These are phyloP conservation scores for Cunninghamia lanceolata DNA, from an alignment of 75 land plant genomes.

Conservation along the genomic window DNA sequence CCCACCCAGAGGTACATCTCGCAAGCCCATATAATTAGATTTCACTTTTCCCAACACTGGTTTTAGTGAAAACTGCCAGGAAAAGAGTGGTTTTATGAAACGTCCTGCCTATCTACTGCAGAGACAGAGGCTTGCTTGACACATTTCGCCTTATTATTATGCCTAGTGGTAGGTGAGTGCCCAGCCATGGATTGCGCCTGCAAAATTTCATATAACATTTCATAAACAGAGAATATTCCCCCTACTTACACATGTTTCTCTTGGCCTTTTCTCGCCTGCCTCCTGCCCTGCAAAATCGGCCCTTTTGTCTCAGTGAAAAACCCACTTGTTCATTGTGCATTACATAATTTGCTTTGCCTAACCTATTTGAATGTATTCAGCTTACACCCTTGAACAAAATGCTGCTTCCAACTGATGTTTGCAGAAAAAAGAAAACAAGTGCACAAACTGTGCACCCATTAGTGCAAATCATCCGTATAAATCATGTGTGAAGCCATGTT, in stretches of 20 bases:
- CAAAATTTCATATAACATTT: not conserved
- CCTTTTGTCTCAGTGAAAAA: not conserved
- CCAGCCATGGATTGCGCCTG: slow-evolving; percentile 1
- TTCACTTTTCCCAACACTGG: not conserved
- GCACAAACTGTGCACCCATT: not conserved
- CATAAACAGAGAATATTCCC: slow-evolving; percentile 9
- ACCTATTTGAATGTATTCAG: not conserved
- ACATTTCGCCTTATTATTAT: slow-evolving; percentile 10
- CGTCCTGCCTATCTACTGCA: slow-evolving; percentile 1
- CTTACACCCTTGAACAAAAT: not conserved
- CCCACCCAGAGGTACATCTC: not conserved
- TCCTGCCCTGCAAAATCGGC: not conserved
- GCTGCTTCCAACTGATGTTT: not conserved
- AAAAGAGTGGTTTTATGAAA: not conserved
- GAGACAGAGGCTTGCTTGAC: not conserved
- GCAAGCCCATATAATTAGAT: not conserved
- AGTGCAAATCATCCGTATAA: not conserved
- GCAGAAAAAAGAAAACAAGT: not conserved
- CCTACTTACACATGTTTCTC: not conserved
- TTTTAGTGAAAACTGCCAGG: not conserved
- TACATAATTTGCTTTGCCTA: not conserved
- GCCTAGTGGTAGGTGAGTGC: not conserved
- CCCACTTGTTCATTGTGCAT: not conserved
- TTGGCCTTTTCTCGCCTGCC: not conserved
- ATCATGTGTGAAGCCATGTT: not conserved